phyloP scores from a whole-genome alignment of 768 basidiomycete species.

The Suillus sp. region DNA sequence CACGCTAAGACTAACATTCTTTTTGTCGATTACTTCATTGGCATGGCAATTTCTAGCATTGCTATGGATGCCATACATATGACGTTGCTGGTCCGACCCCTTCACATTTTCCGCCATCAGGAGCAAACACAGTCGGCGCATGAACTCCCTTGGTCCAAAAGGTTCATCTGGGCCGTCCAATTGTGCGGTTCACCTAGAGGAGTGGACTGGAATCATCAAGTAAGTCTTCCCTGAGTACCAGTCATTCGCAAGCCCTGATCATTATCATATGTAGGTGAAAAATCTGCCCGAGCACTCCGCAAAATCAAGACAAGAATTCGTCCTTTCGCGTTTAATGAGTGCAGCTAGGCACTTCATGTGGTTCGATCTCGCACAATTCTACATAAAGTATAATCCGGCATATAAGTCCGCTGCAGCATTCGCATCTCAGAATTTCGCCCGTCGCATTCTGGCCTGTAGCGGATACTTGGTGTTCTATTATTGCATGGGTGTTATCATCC shows the following conservation, averaged over 20 bases:
- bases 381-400: slow-evolving; percentile 14
- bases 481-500: not conserved
- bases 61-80: slow-evolving; percentile 32
- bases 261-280: slow-evolving; percentile 1
- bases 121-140: slow-evolving; percentile 19
- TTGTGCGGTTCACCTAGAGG: slow-evolving; percentile 37
- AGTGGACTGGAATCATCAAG: slow-evolving; percentile 39
- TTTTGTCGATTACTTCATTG: slow-evolving; percentile 11
- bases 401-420: slow-evolving; percentile 13
- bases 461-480: slow-evolving; percentile 5
- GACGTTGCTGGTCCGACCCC: slow-evolving; percentile 32
- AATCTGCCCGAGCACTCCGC: slow-evolving; percentile 15
- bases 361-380: slow-evolving; percentile 20
- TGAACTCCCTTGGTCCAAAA: slow-evolving; percentile 18
- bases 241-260: not conserved
- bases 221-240: slow-evolving; percentile 22
- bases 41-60: slow-evolving; percentile 20
- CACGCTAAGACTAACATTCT: not conserved
- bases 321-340: slow-evolving; percentile 20
- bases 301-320: slow-evolving; percentile 27
- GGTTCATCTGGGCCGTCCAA: slow-evolving; percentile 34
- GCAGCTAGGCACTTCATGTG: slow-evolving; percentile 17
- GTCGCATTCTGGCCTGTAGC: not conserved
- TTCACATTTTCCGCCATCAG: slow-evolving; percentile 23
- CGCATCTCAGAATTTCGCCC: slow-evolving; percentile 3